Conservation (phyloP, 1,284 basidiomycete species). For the Porodaedalea pini region DNA sequence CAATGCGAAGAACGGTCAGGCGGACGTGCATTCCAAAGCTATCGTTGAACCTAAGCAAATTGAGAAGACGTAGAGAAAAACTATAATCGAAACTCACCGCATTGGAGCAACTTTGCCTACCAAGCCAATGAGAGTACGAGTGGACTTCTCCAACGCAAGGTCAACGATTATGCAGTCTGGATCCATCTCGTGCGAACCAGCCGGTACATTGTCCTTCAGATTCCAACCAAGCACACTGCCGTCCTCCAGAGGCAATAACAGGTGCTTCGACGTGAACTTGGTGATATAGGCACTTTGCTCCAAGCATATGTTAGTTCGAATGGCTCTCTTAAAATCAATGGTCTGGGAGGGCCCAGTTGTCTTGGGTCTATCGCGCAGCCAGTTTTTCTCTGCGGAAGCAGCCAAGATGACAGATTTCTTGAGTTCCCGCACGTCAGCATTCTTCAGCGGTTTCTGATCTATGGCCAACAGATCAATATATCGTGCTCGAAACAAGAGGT, state of each 20-base stretch:
- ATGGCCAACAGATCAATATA: conserved; percentile 11
- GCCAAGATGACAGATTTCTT: conserved; percentile 4
- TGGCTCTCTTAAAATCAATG: neutral
- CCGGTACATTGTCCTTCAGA: neutral
- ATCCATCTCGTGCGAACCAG: conserved; percentile 1
- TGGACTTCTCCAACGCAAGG: neutral
- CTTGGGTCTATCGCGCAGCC: conserved; percentile 7
- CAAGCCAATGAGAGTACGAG: neutral
- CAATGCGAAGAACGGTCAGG: conserved; percentile 8
- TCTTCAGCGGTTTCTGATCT: conserved; percentile 7
- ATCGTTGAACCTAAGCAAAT: neutral
- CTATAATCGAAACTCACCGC: neutral
- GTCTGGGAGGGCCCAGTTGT: neutral
- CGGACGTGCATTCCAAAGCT: conserved; percentile 6
- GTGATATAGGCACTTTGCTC: conserved; percentile 11
- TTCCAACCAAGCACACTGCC: conserved; percentile 13
- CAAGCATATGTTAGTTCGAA: neutral
- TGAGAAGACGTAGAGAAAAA: neutral
- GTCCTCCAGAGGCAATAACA: conserved; percentile 5
- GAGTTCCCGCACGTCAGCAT: neutral
- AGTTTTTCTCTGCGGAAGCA: conserved; percentile 8
- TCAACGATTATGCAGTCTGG: conserved; percentile 2
- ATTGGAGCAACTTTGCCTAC: neutral
- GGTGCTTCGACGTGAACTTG: conserved; percentile 15
- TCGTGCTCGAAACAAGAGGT: conserved; percentile 8